A percentile compares a stretch with the other conserved stretches of the same genome.
Conservation (phyloP, 2,329 filamentous ascomycete genomes). For the Colletotrichum eremochloae region DNA sequence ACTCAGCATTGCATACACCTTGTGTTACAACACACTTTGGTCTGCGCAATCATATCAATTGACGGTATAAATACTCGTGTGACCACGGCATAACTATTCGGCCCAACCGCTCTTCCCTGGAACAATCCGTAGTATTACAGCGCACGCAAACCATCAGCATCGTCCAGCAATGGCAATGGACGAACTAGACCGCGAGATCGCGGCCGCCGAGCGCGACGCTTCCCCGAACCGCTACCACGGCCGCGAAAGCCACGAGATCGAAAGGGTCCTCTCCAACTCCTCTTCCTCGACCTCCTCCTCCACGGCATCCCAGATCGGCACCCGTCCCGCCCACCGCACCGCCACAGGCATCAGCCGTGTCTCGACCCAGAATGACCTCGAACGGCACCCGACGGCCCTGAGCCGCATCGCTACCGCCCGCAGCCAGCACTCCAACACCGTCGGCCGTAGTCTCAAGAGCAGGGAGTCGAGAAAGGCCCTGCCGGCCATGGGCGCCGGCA, state of each 20-base stretch:
- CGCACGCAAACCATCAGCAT: slow-evolving; percentile 8
- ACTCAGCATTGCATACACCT: slow-evolving; percentile 25
- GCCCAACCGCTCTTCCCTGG: not conserved
- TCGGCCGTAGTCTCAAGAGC: slow-evolving; percentile 68
- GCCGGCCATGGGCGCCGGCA: slow-evolving; percentile 79
- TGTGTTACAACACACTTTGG: not conserved
- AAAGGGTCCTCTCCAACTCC: slow-evolving; percentile 69
- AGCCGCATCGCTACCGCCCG: slow-evolving; percentile 78
- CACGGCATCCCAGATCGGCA: slow-evolving; percentile 50
- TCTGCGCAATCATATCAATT: not conserved
- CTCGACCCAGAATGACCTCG: slow-evolving; percentile 76
- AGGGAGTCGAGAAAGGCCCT: slow-evolving; percentile 70
- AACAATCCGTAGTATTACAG: not conserved
- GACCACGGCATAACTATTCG: not conserved
- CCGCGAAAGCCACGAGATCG: slow-evolving; percentile 67
- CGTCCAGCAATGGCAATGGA: slow-evolving; percentile 58
- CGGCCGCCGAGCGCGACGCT: slow-evolving; percentile 68
- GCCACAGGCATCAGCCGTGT: slow-evolving; percentile 67
- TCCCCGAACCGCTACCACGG: slow-evolving; percentile 55
- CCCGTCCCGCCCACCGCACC: slow-evolving; percentile 53
- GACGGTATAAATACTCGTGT: slow-evolving; percentile 3
- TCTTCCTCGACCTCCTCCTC: slow-evolving; percentile 65
- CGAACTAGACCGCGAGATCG: slow-evolving; percentile 67
- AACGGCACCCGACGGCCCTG: slow-evolving; percentile 77
- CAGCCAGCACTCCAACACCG: slow-evolving; percentile 79